Evolutionary conservation across 805 yeast species (phyloP), one percentile per base, ranked within the genome.

Genomic region (Yarrowia sp.): DNA sequence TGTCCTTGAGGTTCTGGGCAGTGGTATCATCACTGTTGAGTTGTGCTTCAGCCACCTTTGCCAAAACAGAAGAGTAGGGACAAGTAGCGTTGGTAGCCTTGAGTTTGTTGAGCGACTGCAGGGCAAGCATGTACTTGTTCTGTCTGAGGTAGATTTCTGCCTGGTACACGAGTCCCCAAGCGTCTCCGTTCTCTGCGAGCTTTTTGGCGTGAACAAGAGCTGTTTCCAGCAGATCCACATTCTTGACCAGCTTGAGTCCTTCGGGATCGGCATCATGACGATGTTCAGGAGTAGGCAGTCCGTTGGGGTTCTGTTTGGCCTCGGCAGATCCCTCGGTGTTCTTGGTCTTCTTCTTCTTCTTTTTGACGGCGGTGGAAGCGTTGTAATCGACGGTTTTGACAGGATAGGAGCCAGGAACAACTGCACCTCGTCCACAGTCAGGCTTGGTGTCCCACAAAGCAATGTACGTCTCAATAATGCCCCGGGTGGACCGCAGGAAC

Each of bases 401-500:
- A 16, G 33, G 43, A 19, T 32, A 52, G 17, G 33, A 38, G 19
- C 65, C 63, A 40, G 66, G 58, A 52, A 67, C 51, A 22, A 67
- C 59, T 41, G 44, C 12, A 3, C 41, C 41, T 17, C 14, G 33
- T 7, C 62, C 56, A 26, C 28, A 16, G 0, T 63, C 66, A 35
- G 68, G 65, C 24, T 69, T 67, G n/a, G 58, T 56, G 33, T 74
- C 73, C 30, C 66, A 70, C 26, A 75, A 61, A 14, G 80, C 82
- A 59, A 87, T 77, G 69, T 86, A 84, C 38, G 89, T 74, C 19
- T 80, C 76, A 28, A 86, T 76, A 36, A 91, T 82, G 1, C 95
- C 96, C 49, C 77, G 75, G 66, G 87, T 79, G 0, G 89, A 89
- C 64, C 95, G 82, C n/a, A 83, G 79, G 71, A 84, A 90, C 62